Evolutionary conservation across 176 grass and related monocot species (phyloP).

Genomic region (Ampelocalamus luodianensis): DNA sequence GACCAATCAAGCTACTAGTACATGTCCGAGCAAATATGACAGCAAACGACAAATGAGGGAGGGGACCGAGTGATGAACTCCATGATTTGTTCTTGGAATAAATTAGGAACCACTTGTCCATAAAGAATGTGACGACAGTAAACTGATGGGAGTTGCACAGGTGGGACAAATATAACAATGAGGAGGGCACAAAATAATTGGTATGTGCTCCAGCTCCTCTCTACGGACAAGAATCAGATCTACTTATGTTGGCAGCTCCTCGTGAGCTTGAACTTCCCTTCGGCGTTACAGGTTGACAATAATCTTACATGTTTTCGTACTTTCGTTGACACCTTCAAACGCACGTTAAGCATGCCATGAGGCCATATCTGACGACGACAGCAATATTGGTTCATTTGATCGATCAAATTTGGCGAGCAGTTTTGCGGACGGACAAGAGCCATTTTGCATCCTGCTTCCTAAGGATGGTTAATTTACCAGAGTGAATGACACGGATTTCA

Average conservation of each 20-base stretch:
- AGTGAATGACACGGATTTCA: too few species aligned
- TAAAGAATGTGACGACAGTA: conserved; percentile 4
- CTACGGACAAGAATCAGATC: not conserved
- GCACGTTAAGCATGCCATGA: not conserved
- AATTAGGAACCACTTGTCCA: not conserved
- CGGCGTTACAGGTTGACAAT: not conserved
- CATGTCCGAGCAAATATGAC: not conserved
- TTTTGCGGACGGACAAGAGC: not conserved
- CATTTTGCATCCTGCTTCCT: not conserved
- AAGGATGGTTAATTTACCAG: not conserved
- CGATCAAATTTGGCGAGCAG: not conserved
- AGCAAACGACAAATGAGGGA: not conserved
- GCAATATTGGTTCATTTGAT: not conserved
- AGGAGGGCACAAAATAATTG: not conserved
- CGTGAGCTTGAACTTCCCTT: conserved; percentile 3
- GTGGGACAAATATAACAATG: not conserved
- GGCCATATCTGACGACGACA: not conserved
- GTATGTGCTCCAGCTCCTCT: conserved; percentile 3
- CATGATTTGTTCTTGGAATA: not conserved
- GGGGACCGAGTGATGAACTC: not conserved
- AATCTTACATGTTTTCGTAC: not conserved
- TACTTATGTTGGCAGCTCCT: not conserved
- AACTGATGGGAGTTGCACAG: not conserved
- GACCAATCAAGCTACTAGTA: not conserved
- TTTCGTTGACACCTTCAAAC: conserved; percentile 23